A percentile compares a stretch with the other conserved stretches of the same genome.
Conservation (phyloP, 805 yeast genomes). For the Candida succiphila region DNA sequence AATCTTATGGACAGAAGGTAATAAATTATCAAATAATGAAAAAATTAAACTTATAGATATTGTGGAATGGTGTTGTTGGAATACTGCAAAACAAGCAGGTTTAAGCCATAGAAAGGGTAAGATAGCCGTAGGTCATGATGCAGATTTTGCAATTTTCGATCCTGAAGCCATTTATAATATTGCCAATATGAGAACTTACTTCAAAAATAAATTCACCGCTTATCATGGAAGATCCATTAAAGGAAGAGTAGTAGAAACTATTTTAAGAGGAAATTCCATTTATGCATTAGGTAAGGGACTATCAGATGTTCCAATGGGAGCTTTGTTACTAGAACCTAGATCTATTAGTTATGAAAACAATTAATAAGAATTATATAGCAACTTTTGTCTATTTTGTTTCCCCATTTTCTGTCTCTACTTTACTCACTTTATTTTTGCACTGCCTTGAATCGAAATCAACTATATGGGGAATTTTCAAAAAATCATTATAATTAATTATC, state of each 20-base stretch:
- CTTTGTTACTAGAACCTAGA: slow-evolving; percentile 52
- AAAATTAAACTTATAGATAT: slow-evolving; percentile 52
- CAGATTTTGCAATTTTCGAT: slow-evolving; percentile 81
- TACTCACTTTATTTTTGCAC: too few relatives aligned
- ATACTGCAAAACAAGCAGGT: slow-evolving; percentile 84
- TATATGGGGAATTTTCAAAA: too few relatives aligned
- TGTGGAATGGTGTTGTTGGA: slow-evolving; percentile 68
- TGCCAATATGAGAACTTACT: slow-evolving; percentile 46
- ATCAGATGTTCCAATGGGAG: slow-evolving; percentile 47
- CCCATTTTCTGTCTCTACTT: too few relatives aligned
- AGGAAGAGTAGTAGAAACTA: slow-evolving; percentile 75
- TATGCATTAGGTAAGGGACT: slow-evolving; percentile 50
- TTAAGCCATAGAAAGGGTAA: slow-evolving; percentile 62
- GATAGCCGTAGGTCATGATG: slow-evolving; percentile 69
- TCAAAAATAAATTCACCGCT: slow-evolving; percentile 85
- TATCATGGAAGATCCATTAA: slow-evolving; percentile 60
- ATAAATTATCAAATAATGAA: slow-evolving; percentile 37
- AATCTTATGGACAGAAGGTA: slow-evolving; percentile 67
- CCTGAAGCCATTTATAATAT: slow-evolving; percentile 41
- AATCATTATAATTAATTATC: too few relatives aligned
- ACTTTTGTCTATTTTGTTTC: slow-evolving; percentile 4
- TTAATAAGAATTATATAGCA: slow-evolving; percentile 1
- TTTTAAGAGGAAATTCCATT: slow-evolving; percentile 66
- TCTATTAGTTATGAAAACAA: too few relatives aligned
- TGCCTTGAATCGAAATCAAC: too few relatives aligned